Evolutionary conservation across 2,329 filamentous ascomycete genomes (phyloP).

Genomic region (Cryphonectria nitschkei): DNA sequence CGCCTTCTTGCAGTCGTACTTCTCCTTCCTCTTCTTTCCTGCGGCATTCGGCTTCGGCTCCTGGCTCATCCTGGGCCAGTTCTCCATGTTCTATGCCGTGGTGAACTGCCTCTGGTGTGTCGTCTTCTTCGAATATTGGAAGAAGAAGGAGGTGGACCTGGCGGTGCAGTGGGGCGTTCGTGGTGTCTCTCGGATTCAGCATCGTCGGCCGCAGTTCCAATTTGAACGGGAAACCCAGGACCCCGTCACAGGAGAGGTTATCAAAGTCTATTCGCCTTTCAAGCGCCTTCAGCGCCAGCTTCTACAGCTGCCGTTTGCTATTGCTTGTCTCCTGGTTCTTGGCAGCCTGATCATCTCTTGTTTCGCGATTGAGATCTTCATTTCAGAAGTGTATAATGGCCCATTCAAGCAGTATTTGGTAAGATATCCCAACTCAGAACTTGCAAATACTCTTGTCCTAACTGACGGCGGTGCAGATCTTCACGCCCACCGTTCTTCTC

Average conservation of each 20-base stretch:
- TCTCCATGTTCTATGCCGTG: slow-evolving; percentile 79
- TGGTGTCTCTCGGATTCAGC: slow-evolving; percentile 80
- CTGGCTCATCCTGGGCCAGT: slow-evolving; percentile 84
- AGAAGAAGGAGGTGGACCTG: slow-evolving; percentile 86
- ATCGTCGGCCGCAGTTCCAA: slow-evolving; percentile 74
- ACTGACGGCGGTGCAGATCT: slow-evolving; percentile 58
- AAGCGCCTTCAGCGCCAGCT: slow-evolving; percentile 79
- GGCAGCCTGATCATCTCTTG: slow-evolving; percentile 83
- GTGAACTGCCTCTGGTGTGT: slow-evolving; percentile 85
- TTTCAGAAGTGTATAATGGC: slow-evolving; percentile 90
- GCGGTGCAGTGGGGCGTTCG: slow-evolving; percentile 87
- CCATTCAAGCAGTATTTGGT: slow-evolving; percentile 85
- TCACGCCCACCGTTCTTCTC: slow-evolving; percentile 87
- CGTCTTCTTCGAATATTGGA: slow-evolving; percentile 94
- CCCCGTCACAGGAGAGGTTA: slow-evolving; percentile 77
- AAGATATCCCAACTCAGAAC: slow-evolving; percentile 38
- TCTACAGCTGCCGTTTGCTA: slow-evolving; percentile 82
- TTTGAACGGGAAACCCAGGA: slow-evolving; percentile 80
- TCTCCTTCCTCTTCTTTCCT: slow-evolving; percentile 81
- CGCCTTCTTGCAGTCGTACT: slow-evolving; percentile 90
- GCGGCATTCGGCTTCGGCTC: slow-evolving; percentile 75
- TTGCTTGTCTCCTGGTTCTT: slow-evolving; percentile 71
- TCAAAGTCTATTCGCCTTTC: slow-evolving; percentile 74
- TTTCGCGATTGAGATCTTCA: slow-evolving; percentile 94
- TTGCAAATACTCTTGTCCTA: background rate